Evolutionary conservation across 2,329 filamentous ascomycete genomes (phyloP).

Genomic region (Aspergillus quadrilineatus): DNA sequence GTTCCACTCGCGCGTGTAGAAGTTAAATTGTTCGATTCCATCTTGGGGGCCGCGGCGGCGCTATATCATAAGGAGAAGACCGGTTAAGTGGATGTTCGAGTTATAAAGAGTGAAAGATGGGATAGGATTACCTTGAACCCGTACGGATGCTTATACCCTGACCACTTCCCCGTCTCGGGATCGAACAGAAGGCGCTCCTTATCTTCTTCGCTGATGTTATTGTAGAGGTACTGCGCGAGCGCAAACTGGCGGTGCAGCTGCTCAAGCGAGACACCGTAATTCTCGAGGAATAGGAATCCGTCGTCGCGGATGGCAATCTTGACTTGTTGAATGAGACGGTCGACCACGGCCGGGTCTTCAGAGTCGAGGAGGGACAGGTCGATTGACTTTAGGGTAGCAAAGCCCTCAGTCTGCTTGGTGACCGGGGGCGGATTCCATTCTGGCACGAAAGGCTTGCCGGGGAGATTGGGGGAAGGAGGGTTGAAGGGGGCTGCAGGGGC

Average conservation of each 20-base stretch:
- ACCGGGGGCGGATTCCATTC: slow-evolving; percentile 47
- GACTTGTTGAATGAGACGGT: slow-evolving; percentile 45
- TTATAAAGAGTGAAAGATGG: neutral
- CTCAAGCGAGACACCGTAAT: slow-evolving; percentile 52
- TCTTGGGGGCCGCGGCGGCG: slow-evolving; percentile 46
- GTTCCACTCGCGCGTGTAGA: slow-evolving; percentile 51
- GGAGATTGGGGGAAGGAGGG: slow-evolving; percentile 39
- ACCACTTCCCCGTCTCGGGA: slow-evolving; percentile 51
- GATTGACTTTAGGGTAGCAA: slow-evolving; percentile 45
- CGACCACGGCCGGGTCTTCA: slow-evolving; percentile 43
- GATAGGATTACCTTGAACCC: slow-evolving; percentile 41
- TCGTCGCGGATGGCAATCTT: slow-evolving; percentile 47
- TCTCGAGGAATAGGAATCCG: slow-evolving; percentile 50
- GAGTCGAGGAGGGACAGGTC: slow-evolving; percentile 48
- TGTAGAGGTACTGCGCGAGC: slow-evolving; percentile 52
- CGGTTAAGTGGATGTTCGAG: neutral
- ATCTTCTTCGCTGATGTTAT: slow-evolving; percentile 52
- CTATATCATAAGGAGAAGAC: slow-evolving; percentile 22
- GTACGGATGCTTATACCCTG: slow-evolving; percentile 52
- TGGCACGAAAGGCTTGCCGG: slow-evolving; percentile 45
- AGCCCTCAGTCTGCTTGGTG: slow-evolving; percentile 48
- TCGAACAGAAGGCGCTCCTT: slow-evolving; percentile 50
- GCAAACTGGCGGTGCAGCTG: slow-evolving; percentile 52
- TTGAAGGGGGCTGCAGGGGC: slow-evolving; percentile 40
- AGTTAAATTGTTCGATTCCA: slow-evolving; percentile 58